Evolutionary conservation across 2,329 filamentous ascomycete species (phyloP), one percentile per base, ranked within the genome.

Genomic region (Hymenoscyphus infarciens): DNA sequence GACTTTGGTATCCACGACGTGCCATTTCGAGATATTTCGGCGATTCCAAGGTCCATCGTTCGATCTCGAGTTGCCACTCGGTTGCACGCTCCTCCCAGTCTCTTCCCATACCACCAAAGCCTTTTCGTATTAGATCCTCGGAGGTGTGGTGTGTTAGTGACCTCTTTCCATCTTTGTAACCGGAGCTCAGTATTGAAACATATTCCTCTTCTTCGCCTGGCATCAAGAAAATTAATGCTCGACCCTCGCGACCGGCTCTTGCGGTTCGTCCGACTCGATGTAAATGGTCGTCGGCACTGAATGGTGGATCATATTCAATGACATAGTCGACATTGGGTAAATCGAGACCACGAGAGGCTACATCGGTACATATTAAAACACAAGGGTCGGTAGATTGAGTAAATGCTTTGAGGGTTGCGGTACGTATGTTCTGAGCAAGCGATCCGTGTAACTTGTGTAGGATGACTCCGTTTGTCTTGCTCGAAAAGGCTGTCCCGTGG

Each of bases 251-350:
- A 16, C 95, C 95, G 0, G 96, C 91, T 81, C 95, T 91, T 3
- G 95, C 95, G 11, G 95, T 99, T 75, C 95, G 90, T 61, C 95
- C 95, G 61, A 98, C 91, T 61, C 95, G 89, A 78, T 99, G 95
- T 7, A 97, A 83, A 75, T 99, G 95, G 75, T 99, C 95, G 64
- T 93, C 90, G 27, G 92, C 87, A 73, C 90, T 92, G 77, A 98
- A 98, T 2, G 95, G 91, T 0, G 95, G 93, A 73, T 99, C 95
- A 74, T 97, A 98, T 75, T 99, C 95, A 62, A 99, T 85, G 57
- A 99, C 92, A 22, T 97, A 82, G 74, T 99, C 95, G 59, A 99
- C 91, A 58, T 95, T 94, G 0, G 94, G 94, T 16, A 99, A 85
- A 80, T 99, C 95, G 52, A 99, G 87, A 79, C 95, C 95, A 73